Evolutionary conservation across 2,329 filamentous ascomycete species (phyloP).

Genomic region (Lecanoromycetidae sp.): DNA sequence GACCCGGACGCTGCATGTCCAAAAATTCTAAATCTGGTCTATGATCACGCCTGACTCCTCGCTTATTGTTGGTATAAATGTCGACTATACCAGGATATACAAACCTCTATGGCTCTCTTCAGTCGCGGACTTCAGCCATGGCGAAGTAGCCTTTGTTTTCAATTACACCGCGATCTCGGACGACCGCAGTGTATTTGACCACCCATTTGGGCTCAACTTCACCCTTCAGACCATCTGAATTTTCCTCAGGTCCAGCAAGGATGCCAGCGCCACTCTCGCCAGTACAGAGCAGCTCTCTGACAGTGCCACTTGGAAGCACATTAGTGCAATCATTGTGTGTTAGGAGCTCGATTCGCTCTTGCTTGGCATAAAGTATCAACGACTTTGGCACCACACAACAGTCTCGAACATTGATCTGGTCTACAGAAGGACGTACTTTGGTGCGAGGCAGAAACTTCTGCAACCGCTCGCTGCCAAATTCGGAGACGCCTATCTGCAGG

Average conservation of each 20-base stretch:
- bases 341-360: slow-evolving; percentile 70
- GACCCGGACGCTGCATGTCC: no score
- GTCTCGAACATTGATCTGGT: slow-evolving; percentile 93
- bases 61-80: no score
- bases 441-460: slow-evolving; percentile 62
- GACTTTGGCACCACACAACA: slow-evolving; percentile 92
- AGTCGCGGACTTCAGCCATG: slow-evolving; percentile 41
- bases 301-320: slow-evolving; percentile 72
- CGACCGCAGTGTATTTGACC: slow-evolving; percentile 91
- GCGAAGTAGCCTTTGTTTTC: slow-evolving; percentile 99
- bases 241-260: slow-evolving; percentile 48
- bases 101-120: neutral
- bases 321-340: slow-evolving; percentile 93
- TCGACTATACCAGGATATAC: slow-evolving; percentile 5
- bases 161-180: slow-evolving; percentile 85
- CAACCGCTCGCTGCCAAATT: slow-evolving; percentile 80
- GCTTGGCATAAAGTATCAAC: slow-evolving; percentile 70
- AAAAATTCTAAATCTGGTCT: neutral
- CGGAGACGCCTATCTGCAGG: slow-evolving; percentile 67
- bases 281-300: slow-evolving; percentile 69
- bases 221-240: slow-evolving; percentile 51
- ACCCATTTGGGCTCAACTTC: slow-evolving; percentile 87
- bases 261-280: slow-evolving; percentile 62
- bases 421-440: slow-evolving; percentile 62
- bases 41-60: neutral